Conservation (phyloP, 2,329 filamentous ascomycete species). For the Didymella glomerata region DNA sequence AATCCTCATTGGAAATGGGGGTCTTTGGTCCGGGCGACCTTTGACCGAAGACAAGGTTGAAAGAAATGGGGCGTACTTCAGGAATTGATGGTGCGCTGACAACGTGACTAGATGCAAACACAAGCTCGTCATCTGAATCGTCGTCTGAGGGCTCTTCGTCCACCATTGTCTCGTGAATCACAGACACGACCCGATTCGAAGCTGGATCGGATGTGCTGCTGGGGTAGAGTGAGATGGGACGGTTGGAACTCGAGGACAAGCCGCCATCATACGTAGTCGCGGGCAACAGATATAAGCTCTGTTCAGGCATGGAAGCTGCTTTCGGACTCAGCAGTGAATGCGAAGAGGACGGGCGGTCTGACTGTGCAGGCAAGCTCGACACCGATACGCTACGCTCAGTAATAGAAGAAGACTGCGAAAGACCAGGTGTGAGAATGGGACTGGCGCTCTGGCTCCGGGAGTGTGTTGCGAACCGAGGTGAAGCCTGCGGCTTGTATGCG, state of each 20-base stretch:
- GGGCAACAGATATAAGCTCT: slow-evolving; percentile 30
- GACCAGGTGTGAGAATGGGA: slow-evolving; percentile 31
- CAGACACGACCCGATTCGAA: slow-evolving; percentile 22
- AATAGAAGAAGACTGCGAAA: slow-evolving; percentile 31
- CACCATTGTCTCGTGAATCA: slow-evolving; percentile 18
- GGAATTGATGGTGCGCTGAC: slow-evolving; percentile 10
- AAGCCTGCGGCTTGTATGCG: slow-evolving; percentile 16
- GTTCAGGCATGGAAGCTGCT: slow-evolving; percentile 25
- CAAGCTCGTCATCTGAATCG: slow-evolving; percentile 3
- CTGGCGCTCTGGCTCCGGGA: slow-evolving; percentile 34
- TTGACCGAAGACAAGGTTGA: slow-evolving; percentile 30
- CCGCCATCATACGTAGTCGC: slow-evolving; percentile 35
- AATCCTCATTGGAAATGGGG: slow-evolving; percentile 23
- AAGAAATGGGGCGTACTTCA: slow-evolving; percentile 23
- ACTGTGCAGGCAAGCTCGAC: slow-evolving; percentile 21
- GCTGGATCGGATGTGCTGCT: neutral
- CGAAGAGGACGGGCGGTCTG: slow-evolving; percentile 15
- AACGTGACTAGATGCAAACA: neutral
- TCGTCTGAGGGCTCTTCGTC: slow-evolving; percentile 5
- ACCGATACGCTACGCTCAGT: slow-evolving; percentile 20
- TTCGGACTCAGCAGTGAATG: neutral
- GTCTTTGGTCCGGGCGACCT: slow-evolving; percentile 18
- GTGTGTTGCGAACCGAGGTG: slow-evolving; percentile 26
- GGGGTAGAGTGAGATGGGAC: slow-evolving; percentile 18
- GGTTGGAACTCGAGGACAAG: slow-evolving; percentile 18